Conservation (phyloP, 2,329 filamentous ascomycete genomes). For the Talaromyces sp. region DNA sequence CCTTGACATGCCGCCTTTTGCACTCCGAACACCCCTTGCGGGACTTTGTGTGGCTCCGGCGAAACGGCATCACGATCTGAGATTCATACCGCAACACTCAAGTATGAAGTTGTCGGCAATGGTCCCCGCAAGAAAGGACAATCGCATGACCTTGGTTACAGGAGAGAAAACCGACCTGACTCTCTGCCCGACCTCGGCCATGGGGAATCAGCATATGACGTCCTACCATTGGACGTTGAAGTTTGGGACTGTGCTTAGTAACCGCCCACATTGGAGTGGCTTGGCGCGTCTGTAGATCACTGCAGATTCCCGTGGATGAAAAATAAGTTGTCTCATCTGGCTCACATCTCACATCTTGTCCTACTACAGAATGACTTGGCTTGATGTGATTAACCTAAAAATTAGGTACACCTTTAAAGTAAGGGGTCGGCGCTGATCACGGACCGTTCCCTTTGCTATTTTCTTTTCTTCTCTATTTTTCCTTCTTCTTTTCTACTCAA, state of each 20-base stretch:
- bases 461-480: too few relatives aligned
- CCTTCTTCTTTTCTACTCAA: too few relatives aligned
- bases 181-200: neutral
- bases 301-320: neutral
- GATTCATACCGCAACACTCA: neutral
- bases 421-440: too few relatives aligned
- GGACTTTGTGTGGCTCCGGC: constrained; percentile 13
- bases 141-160: neutral
- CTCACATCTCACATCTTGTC: too few relatives aligned
- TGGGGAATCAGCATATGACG: neutral
- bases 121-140: neutral
- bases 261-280: neutral
- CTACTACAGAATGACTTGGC: too few relatives aligned
- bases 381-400: too few relatives aligned
- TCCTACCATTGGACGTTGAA: neutral
- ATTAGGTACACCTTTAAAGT: too few relatives aligned
- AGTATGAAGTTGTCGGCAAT: neutral
- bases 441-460: too few relatives aligned
- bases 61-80: constrained; percentile 3
- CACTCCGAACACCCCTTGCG: constrained; percentile 14
- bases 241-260: constrained; percentile 1
- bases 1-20: constrained; percentile 15
- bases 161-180: neutral
- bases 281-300: neutral
- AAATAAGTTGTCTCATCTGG: neutral